phyloP scores from a whole-genome alignment of 306 rosid genomes.

The Spatholobus suberectus region DNA sequence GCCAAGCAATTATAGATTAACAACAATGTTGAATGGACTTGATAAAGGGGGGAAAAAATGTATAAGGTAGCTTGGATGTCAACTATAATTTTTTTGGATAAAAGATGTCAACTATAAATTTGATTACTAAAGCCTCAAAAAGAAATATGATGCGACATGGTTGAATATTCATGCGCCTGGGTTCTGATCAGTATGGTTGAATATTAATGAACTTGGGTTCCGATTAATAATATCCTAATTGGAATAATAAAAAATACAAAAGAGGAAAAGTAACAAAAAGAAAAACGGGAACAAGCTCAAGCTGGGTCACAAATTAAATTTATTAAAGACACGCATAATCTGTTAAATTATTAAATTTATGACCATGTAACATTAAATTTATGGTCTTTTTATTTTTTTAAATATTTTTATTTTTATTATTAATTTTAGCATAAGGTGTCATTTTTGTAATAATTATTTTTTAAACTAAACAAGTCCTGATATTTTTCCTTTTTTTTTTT shows the following conservation, averaged over 20 bases:
- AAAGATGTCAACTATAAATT: conserved; percentile 13
- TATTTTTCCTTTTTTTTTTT: background rate
- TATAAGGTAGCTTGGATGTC: background rate
- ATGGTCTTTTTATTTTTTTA: background rate
- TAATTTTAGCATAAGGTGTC: background rate
- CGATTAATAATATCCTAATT: background rate
- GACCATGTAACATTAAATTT: background rate
- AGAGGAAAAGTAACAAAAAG: background rate
- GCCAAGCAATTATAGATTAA: background rate
- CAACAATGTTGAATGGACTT: background rate
- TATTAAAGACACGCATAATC: background rate
- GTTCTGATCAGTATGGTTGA: background rate
- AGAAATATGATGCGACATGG: conserved; percentile 2
- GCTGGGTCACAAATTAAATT: background rate
- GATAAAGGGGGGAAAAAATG: background rate
- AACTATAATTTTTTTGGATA: background rate
- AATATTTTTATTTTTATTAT: background rate
- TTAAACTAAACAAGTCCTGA: background rate
- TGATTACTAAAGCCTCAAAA: background rate
- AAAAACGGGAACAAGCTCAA: background rate
- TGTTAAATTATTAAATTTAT: background rate
- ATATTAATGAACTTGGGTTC: background rate
- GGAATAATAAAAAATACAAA: background rate
- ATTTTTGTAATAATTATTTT: background rate
- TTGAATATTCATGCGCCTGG: background rate